Base-by-base conservation (phyloP, 2,329 filamentous ascomycete species). In the Sclerotinia glacialis region DNA sequence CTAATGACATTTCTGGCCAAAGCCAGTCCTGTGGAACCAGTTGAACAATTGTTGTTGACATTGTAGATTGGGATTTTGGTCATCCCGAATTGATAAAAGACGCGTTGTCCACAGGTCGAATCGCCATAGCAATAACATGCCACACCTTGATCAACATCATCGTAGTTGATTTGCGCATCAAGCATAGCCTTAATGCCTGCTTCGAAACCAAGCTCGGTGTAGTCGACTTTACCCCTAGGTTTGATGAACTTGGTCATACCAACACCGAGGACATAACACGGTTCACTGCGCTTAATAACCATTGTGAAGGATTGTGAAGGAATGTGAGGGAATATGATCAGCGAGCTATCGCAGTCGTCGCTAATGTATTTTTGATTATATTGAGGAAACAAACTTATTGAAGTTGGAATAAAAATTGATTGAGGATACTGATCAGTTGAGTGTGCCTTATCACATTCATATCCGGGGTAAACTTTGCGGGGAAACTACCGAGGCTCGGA, bases 181-280 rank as follows among this genome's bases (percentile, higher is more conserved):
- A 76, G 85, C 23, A 76, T 71, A 37, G 74, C 74, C 63, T 76
- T 76, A 53, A 89, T 83, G 72, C 92, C 92, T 14, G 93, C 93
- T 79, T 97, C 93, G 78, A 93, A 97, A 66, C 93, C 93, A 31
- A 97, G 87, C 77, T 97, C 93, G 9, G 92, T 92, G 81, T 97
- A 97, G 81, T 97, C 93, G 71, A 96, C 91, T 78, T 94, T 94
- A 77, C 92, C 92, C 66, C 93, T 87, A 52, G 93, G 93, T 83
- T 97, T 97, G 86, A 97, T 94, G 85, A 98, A 98, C 80, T 96
- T 96, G 81, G 94, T 98, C 92, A 98, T 95, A 81, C 94, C 94
- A 73, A 98, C 95, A 82, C 94, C 94, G 69, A 98, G 87, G 77
- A 98, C 91, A 83, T 98, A 98, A 83, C 82, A 82, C 68, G 83